Evolutionary conservation across 1,139 yeast species (phyloP).

Genomic region (Hansenula anomala): DNA sequence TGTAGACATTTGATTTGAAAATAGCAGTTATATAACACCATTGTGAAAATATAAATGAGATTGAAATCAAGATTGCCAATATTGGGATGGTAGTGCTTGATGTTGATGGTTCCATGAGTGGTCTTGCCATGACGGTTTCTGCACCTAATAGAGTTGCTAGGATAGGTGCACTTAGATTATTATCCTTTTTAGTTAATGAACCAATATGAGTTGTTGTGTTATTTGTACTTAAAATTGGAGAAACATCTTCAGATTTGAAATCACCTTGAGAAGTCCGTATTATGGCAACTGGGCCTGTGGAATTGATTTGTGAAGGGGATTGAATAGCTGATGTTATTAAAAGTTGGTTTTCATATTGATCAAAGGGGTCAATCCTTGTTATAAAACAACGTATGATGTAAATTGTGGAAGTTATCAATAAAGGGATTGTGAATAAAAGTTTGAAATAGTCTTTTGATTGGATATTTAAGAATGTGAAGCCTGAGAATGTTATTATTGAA

Average conservation of each 20-base stretch:
- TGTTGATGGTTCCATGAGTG: not conserved
- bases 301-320: not conserved
- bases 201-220: not conserved
- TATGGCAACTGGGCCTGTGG: not conserved
- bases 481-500: not conserved
- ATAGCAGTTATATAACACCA: conserved; percentile 11
- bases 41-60: conserved; percentile 11
- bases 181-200: not conserved
- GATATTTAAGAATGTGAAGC: not conserved
- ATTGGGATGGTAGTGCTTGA: too few species aligned
- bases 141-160: conserved; percentile 13
- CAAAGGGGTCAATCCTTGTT: not conserved
- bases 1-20: conserved; percentile 15
- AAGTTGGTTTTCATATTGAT: not conserved
- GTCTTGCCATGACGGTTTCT: conserved; percentile 7
- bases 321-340: not conserved
- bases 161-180: conserved; percentile 8
- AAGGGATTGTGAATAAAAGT: not conserved
- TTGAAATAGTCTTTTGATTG: not conserved
- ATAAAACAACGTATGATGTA: not conserved
- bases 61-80: conserved; percentile 5
- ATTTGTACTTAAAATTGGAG: conserved; percentile 6
- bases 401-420: not conserved
- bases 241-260: conserved; percentile 10
- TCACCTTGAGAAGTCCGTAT: not conserved